phyloP scores from a whole-genome alignment of 768 basidiomycete genomes.

The Mrakia hoshinonis region DNA sequence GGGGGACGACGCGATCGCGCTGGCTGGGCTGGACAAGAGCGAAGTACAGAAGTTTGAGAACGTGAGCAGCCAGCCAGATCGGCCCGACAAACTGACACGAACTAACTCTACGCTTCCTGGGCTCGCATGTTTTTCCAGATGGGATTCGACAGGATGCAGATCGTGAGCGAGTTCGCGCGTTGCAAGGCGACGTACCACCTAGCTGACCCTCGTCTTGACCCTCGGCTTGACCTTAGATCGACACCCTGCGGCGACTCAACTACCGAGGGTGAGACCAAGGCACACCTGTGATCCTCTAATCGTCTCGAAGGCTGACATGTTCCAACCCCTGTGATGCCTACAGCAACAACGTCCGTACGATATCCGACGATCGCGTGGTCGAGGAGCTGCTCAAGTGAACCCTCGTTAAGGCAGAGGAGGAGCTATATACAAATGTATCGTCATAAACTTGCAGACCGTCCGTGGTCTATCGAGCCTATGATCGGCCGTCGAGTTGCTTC shows the following conservation, averaged over 20 bases:
- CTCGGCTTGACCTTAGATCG: conserved; percentile 52
- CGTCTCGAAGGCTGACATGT: background rate
- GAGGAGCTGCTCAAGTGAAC: conserved; percentile 30
- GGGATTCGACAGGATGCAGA: conserved; percentile 73
- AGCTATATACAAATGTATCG: no score
- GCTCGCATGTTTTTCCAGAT: conserved; percentile 56
- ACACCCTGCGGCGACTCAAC: conserved; percentile 76
- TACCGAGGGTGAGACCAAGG: conserved; percentile 53
- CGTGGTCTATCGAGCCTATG: no score
- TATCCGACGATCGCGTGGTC: conserved; percentile 30
- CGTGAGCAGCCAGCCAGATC: background rate
- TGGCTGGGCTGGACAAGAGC: conserved; percentile 71
- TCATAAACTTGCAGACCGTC: no score
- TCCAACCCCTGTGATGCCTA: background rate
- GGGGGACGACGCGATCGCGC: conserved; percentile 45
- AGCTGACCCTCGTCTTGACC: background rate
- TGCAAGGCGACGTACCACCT: no score
- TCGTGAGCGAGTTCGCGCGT: conserved; percentile 52
- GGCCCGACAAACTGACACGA: no score
- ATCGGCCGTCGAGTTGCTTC: no score
- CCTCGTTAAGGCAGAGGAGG: no score
- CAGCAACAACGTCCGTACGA: conserved; percentile 49
- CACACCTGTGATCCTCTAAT: background rate
- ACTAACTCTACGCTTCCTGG: conserved; percentile 44
- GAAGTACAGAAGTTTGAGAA: conserved; percentile 76